A percentile compares a stretch with the other conserved stretches of the same genome.
phyloP scores from a whole-genome alignment of 441 rosid genomes.

The Populus hybrid region DNA sequence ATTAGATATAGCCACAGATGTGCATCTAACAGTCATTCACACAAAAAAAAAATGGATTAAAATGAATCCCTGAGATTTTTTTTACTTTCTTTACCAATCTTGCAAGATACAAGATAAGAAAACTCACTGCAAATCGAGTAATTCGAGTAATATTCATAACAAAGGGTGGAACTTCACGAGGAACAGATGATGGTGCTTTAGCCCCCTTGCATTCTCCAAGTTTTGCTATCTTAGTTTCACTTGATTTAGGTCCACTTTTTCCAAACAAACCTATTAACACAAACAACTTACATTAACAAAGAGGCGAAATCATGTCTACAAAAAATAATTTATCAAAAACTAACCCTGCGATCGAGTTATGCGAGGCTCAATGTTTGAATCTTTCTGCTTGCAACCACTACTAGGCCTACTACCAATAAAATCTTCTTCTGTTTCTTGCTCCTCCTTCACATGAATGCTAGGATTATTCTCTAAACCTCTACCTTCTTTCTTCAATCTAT shows the following conservation, averaged over 20 bases:
- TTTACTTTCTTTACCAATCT: background rate
- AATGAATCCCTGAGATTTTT: background rate
- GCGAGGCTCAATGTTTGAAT: background rate
- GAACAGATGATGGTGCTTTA: background rate
- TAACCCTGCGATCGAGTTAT: background rate
- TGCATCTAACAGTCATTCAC: background rate
- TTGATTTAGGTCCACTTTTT: background rate
- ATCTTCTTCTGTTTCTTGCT: background rate
- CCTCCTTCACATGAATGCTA: slow-evolving; percentile 15
- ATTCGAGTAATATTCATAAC: background rate
- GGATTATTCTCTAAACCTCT: background rate
- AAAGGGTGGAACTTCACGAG: background rate
- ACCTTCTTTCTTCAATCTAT: slow-evolving; percentile 20
- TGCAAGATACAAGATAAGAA: background rate
- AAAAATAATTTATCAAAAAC: background rate
- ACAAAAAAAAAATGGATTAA: background rate
- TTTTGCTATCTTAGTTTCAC: background rate
- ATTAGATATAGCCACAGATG: background rate
- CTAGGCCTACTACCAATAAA: background rate
- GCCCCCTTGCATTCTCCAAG: background rate
- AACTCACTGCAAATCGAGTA: background rate
- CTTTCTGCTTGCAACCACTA: slow-evolving; percentile 15
- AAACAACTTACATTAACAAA: background rate
- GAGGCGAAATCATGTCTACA: background rate
- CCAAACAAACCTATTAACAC: slow-evolving; percentile 16